These are phyloP conservation scores for Aspergillus saccharolyticus DNA, from an alignment of 495 filamentous ascomycete species.

Conservation along the genomic window DNA sequence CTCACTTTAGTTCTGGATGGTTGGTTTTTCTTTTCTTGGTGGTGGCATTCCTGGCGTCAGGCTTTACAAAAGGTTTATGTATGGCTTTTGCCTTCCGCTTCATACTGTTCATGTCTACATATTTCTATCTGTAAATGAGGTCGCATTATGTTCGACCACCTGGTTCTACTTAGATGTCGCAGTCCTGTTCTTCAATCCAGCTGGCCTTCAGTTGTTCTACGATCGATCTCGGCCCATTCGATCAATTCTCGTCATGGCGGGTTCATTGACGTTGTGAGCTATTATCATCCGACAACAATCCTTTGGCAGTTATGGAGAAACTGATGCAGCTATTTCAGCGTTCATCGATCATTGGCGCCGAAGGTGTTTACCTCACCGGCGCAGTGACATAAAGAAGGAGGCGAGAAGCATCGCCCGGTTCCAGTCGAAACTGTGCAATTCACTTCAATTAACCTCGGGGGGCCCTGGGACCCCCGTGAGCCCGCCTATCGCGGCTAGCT, in stretches of 20 bases:
- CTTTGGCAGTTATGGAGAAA: no score
- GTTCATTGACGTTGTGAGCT: no score
- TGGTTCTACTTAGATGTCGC: background rate
- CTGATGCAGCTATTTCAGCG: no score
- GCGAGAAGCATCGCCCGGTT: no score
- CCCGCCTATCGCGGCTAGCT: no score
- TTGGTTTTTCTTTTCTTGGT: conserved; percentile 5
- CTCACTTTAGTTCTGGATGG: background rate
- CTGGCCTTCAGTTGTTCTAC: background rate
- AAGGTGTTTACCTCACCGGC: no score
- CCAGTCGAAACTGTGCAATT: no score
- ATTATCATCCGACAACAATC: no score
- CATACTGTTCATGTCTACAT: background rate
- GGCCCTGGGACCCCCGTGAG: no score
- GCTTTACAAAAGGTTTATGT: conserved; percentile 13
- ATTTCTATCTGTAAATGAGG: conserved; percentile 1
- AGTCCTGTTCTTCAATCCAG: background rate
- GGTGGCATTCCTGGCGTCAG: conserved; percentile 26
- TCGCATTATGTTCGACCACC: conserved; percentile 1
- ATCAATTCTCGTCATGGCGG: background rate
- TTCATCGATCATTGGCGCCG: no score
- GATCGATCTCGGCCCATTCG: background rate
- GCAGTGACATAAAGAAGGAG: no score
- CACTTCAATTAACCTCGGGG: no score
- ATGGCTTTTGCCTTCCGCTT: conserved; percentile 9